Percentiles rank a stretch among this genome's conserved stretches.
Evolutionary conservation across 345 rosid species (phyloP).

Genomic region (Cardamine resedifolia): DNA sequence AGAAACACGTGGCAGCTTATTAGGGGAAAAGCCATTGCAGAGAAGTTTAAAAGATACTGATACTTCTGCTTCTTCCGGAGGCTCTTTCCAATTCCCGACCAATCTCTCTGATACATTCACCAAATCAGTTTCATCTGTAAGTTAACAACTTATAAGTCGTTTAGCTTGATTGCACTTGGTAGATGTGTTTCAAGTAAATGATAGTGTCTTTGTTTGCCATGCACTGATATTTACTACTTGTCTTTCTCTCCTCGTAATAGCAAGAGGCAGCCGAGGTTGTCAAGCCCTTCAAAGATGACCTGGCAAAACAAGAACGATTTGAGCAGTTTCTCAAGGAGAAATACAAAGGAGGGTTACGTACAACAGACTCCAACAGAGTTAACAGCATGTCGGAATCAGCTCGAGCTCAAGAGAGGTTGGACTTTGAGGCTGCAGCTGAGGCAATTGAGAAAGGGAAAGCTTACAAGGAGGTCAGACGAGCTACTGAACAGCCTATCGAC

Average conservation of each 20-base stretch:
- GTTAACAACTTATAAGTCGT: slow-evolving; percentile 31
- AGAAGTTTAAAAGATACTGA: slow-evolving; percentile 56
- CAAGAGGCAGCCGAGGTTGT: slow-evolving; percentile 55
- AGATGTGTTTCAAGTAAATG: slow-evolving; percentile 8
- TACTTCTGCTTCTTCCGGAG: slow-evolving; percentile 48
- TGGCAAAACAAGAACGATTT: slow-evolving; percentile 86
- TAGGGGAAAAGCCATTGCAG: slow-evolving; percentile 88
- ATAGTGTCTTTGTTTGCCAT: slow-evolving; percentile 21
- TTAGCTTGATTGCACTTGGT: background rate
- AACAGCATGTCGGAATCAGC: slow-evolving; percentile 77
- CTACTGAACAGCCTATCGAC: slow-evolving; percentile 47
- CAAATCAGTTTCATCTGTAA: slow-evolving; percentile 66
- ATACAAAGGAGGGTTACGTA: slow-evolving; percentile 87
- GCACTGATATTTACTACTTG: slow-evolving; percentile 9
- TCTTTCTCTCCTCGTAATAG: slow-evolving; percentile 41
- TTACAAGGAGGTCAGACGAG: slow-evolving; percentile 48
- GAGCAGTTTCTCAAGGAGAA: slow-evolving; percentile 91
- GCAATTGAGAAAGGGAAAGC: slow-evolving; percentile 75
- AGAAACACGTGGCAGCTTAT: slow-evolving; percentile 77
- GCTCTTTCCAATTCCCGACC: slow-evolving; percentile 53
- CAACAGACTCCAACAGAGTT: slow-evolving; percentile 50
- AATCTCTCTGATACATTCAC: slow-evolving; percentile 89
- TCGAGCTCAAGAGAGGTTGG: slow-evolving; percentile 94
- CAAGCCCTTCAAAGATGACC: slow-evolving; percentile 86
- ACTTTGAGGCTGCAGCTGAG: slow-evolving; percentile 95